Percentiles rank a stretch among this genome's conserved stretches.
phyloP scores from a whole-genome alignment of 345 rosid species.

The Citrus medica region DNA sequence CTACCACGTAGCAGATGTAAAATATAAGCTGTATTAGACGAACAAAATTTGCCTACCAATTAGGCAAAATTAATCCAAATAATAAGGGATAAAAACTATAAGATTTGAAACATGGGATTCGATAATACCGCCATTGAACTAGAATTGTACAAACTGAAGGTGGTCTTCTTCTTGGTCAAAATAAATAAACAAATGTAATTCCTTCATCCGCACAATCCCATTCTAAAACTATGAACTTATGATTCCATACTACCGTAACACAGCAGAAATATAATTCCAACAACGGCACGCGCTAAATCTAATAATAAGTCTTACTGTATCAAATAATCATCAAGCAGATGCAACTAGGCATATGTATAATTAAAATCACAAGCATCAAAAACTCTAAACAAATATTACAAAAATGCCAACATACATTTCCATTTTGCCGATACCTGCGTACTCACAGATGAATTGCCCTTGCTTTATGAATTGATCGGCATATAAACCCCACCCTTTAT shows the following conservation, averaged over 20 bases:
- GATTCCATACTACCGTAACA: neutral
- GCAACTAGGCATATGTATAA: neutral
- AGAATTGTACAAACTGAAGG: neutral
- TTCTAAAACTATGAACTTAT: neutral
- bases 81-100: neutral
- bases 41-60: neutral
- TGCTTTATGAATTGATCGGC: constrained; percentile 59
- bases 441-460: constrained; percentile 82
- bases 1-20: neutral
- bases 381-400: neutral
- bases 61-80: neutral
- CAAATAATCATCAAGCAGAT: neutral
- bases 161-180: neutral
- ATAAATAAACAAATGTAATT: neutral
- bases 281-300: neutral
- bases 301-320: neutral
- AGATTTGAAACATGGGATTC: neutral
- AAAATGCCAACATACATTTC: neutral
- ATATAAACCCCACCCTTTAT: constrained; percentile 81
- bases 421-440: constrained; percentile 51
- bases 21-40: neutral
- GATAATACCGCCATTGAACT: neutral
- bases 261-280: neutral
- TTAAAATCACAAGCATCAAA: neutral
- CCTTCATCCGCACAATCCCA: neutral